These are phyloP conservation scores for Hansenula lynferdii DNA, from an alignment of 1,139 yeast genomes.

Conservation along the genomic window DNA sequence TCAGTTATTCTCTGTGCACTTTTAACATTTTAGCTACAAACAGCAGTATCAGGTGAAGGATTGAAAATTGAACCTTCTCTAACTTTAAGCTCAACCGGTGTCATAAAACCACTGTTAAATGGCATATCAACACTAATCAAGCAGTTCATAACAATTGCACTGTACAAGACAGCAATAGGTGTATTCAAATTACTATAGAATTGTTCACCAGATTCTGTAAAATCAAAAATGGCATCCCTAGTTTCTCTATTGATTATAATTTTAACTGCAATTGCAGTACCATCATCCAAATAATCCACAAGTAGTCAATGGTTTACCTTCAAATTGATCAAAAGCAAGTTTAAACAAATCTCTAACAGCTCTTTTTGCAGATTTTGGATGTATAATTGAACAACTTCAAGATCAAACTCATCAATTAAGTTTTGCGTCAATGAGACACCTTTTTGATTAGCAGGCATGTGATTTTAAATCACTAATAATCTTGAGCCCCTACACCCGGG, in stretches of 20 bases:
- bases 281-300: constrained; percentile 44
- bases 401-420: constrained; percentile 33
- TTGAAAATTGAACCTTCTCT: constrained; percentile 66
- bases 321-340: constrained; percentile 22
- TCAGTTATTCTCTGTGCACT: constrained; percentile 83
- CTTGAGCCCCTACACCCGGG: constrained; percentile 47
- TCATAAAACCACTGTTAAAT: constrained; percentile 77
- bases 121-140: constrained; percentile 78
- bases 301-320: constrained; percentile 25
- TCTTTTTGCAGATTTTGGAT: constrained; percentile 39
- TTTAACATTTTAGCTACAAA: constrained; percentile 87
- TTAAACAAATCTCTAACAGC: constrained; percentile 32
- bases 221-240: constrained; percentile 40
- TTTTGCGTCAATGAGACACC: constrained; percentile 37
- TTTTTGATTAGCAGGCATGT: constrained; percentile 43
- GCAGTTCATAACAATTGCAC: constrained; percentile 77
- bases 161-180: constrained; percentile 68
- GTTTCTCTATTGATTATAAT: constrained; percentile 31
- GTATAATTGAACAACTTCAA: constrained; percentile 32
- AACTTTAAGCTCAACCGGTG: constrained; percentile 60
- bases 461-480: constrained; percentile 43
- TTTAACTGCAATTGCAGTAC: constrained; percentile 34
- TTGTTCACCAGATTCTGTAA: constrained; percentile 51
- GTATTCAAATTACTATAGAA: constrained; percentile 60
- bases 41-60: constrained; percentile 77